Conservation (phyloP, 2,329 filamentous ascomycete genomes). For the Stylonectria norvegica region DNA sequence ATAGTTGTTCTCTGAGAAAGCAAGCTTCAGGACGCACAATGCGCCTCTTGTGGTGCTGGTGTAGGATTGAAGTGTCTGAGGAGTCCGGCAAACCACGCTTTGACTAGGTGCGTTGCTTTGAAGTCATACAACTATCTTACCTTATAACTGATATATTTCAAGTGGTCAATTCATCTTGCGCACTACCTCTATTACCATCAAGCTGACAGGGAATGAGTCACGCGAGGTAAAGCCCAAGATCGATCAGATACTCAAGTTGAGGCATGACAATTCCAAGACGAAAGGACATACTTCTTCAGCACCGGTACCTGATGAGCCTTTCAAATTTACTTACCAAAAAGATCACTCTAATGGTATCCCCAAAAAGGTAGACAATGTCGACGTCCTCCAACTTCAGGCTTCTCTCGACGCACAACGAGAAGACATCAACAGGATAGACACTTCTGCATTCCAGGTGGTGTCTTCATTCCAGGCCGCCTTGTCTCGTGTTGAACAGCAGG, state of each 20-base stretch:
- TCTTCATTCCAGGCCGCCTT: conserved; percentile 36
- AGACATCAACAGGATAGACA: conserved; percentile 37
- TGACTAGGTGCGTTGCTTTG: conserved; percentile 32
- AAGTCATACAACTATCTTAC: background rate
- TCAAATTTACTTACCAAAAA: conserved; percentile 1
- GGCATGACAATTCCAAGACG: conserved; percentile 10
- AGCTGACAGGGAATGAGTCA: conserved; percentile 15
- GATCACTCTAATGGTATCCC: background rate
- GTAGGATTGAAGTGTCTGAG: conserved; percentile 36
- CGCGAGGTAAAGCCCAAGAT: conserved; percentile 30
- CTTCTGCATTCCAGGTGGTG: conserved; percentile 35
- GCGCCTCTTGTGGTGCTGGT: conserved; percentile 28
- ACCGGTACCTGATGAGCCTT: background rate
- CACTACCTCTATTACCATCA: conserved; percentile 27
- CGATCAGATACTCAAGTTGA: conserved; percentile 32
- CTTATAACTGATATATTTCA: conserved; percentile 4
- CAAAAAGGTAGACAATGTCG: conserved; percentile 5
- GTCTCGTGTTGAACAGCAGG: conserved; percentile 33
- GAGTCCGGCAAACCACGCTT: conserved; percentile 35
- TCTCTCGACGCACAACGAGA: conserved; percentile 33
- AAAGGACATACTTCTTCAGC: conserved; percentile 4
- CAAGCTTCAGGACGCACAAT: conserved; percentile 36
- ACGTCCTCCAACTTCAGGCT: conserved; percentile 30
- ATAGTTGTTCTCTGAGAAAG: conserved; percentile 18
- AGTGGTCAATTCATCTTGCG: conserved; percentile 39